Evolutionary conservation across 208 protist species (phyloP).

Genomic region (Tetramitus jugosus): DNA sequence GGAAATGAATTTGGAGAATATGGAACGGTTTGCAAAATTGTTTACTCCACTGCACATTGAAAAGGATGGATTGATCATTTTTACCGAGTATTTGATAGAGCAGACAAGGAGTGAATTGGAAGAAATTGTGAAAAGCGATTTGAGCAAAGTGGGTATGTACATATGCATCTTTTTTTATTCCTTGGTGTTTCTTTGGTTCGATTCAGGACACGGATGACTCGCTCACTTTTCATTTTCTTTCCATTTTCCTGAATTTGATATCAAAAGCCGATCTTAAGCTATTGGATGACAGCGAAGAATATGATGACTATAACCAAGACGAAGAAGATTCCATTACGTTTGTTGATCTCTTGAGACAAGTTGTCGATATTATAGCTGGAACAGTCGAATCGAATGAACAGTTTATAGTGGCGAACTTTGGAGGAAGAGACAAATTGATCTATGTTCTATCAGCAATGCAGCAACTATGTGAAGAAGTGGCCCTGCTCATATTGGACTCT

Average conservation of each 20-base stretch:
- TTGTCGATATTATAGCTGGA: not conserved
- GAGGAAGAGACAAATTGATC: too few relatives aligned
- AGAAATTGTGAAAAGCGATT: not conserved
- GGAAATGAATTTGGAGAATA: too few relatives aligned
- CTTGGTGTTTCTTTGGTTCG: too few relatives aligned
- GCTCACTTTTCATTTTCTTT: too few relatives aligned
- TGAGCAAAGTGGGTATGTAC: not conserved
- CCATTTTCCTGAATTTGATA: too few relatives aligned
- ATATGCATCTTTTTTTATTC: too few relatives aligned
- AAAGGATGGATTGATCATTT: not conserved
- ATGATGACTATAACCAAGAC: not conserved
- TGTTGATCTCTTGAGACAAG: not conserved
- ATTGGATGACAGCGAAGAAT: too few relatives aligned
- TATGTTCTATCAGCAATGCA: not conserved
- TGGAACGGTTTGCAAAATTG: constrained; percentile 13
- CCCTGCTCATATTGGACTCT: not conserved
- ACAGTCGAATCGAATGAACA: not conserved
- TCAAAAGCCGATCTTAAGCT: too few relatives aligned
- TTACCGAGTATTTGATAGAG: not conserved
- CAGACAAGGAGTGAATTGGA: not conserved
- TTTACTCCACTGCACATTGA: not conserved
- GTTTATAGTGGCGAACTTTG: not conserved
- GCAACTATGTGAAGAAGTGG: not conserved
- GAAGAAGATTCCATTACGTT: not conserved
- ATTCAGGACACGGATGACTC: too few relatives aligned